Evolutionary conservation across 257 asterid genomes (phyloP), one percentile per base, ranked within the genome.

Genomic region (Euphrasia confusa): DNA sequence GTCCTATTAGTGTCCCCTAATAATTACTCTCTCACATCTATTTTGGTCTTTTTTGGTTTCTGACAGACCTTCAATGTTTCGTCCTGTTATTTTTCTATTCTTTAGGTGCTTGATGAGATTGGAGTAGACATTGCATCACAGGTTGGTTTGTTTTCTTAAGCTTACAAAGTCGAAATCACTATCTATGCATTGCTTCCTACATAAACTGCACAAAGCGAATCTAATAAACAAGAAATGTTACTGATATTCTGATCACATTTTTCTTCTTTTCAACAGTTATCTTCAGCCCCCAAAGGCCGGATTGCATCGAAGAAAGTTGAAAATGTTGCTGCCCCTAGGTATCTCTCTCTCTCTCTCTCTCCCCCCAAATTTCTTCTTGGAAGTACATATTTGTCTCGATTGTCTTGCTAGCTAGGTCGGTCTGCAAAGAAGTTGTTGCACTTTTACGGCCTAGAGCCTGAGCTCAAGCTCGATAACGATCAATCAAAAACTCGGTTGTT

Each of bases 121-220:
- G 97, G 97, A 1, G 97, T 90, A 35, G 97, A 83, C 87, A 90
- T 90, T 72, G 97, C 97, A 45, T 90, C 97, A 37, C 97, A 90
- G 95, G 97, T 90, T 77, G 33, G 81, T 71, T 73, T 76, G 42
- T 14, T 59, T 50, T 55, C 11, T 42, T 18, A 1, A 10, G 4
- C 54, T 21, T 26, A 42, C 15, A 32, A 35, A 58, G 13, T 60
- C 18, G 33, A 30, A 30, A 30, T 30, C 33, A 30, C 4, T 30
- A 30, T 30, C 5, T 30, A 30, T 4, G 3, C 4, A 3, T 30
- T 21, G 24, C 24, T 21, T 21, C 24, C 24, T 21, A 21, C 24
- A 30, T 30, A 3, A 30, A 30, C 33, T 30, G 33, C 33, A 3
- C 33, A 35, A 35, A 58, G 26, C n/a, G 35, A 47, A 39, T 17